Base-by-base conservation (phyloP, 257 asterid genomes). In the Ehretia macrophylla region DNA sequence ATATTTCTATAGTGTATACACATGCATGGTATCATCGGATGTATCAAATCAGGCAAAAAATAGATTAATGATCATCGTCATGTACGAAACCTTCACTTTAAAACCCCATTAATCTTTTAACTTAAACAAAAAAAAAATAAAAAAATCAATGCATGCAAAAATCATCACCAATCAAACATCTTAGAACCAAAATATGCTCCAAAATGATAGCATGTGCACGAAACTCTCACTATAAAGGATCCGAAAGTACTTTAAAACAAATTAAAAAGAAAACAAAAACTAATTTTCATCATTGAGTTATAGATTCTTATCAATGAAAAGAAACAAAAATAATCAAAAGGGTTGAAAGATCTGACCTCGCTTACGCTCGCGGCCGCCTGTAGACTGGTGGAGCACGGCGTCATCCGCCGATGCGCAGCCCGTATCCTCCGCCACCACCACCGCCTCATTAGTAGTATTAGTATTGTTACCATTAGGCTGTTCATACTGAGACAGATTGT, bases 321-420 rank as follows among this genome's bases (percentile, higher is more conserved):
- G 6, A 6, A 10, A 5, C 0, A 8, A 18, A 20, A 39, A 38
- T 17, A 11, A 10, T 39, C 5, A 14, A 56, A 46, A 48, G 56
- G 40, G 71, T 78, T 37, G 42, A 13, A 56, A 76, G 83, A 77
- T 84, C 82, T 64, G 44, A 86, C 97, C 97, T 86, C 95, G 78
- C 76, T 89, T 89, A 39, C 97, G 95, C 81, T 81, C 94, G 52
- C 95, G 86, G 52, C 64, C 74, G n/a, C 77, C 77, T 72, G 57
- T 77, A 46, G 83, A 49, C 18, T 72, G 83, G 21, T 53, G 84
- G 14, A 74, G 77, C 51, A 68, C 72, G 52, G 90, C 93, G 19
- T 90, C 97, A 37, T 77, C 90, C 21, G 96, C 96, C 44, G 97
- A 81, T 18, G 87, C 95, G 59, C 87, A 87, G 14, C 91, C 82